These are phyloP conservation scores for Chaetomiaceae sp. DNA, from an alignment of 2,329 filamentous ascomycete species.

Conservation along the genomic window DNA sequence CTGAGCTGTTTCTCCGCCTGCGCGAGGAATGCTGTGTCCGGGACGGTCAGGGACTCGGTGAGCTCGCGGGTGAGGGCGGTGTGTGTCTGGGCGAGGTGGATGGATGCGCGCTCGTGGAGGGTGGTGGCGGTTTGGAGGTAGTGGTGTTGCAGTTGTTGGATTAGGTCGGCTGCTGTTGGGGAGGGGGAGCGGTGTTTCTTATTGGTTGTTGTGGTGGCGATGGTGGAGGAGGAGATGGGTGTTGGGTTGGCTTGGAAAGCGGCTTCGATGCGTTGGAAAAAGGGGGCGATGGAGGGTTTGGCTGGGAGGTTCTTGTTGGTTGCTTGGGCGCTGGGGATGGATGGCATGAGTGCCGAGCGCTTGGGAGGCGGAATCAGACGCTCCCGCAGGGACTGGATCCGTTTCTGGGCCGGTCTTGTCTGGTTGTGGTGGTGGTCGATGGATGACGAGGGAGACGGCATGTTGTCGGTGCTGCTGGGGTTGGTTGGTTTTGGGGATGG, in stretches of 20 bases:
- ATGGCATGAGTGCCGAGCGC: not conserved
- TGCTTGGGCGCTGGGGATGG: not conserved
- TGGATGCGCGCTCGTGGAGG: constrained; percentile 12
- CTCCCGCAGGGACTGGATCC: constrained; percentile 9
- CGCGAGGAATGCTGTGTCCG: constrained; percentile 14
- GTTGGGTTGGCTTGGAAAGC: constrained; percentile 9
- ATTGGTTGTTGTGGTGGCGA: not conserved
- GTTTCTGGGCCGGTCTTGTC: not conserved
- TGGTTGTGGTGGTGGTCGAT: not conserved
- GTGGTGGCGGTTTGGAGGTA: constrained; percentile 16
- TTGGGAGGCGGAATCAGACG: constrained; percentile 8
- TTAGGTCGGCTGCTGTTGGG: constrained; percentile 12
- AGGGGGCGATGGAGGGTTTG: constrained; percentile 17
- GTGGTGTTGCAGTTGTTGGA: constrained; percentile 20
- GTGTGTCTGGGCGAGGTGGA: constrained; percentile 14
- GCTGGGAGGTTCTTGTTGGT: not conserved
- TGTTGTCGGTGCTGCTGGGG: constrained; percentile 14
- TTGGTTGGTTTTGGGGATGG: constrained; percentile 14
- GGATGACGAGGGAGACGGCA: constrained; percentile 1
- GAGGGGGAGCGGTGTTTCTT: constrained; percentile 9
- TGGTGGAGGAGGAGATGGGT: not conserved
- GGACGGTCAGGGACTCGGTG: not conserved
- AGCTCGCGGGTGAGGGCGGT: constrained; percentile 7
- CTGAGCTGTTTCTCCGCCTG: constrained; percentile 6
- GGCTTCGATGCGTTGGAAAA: constrained; percentile 18